Evolutionary conservation across 2,329 filamentous ascomycete species (phyloP), one percentile per base, ranked within the genome.

Genomic region (Iodosphaeria phyllophila): DNA sequence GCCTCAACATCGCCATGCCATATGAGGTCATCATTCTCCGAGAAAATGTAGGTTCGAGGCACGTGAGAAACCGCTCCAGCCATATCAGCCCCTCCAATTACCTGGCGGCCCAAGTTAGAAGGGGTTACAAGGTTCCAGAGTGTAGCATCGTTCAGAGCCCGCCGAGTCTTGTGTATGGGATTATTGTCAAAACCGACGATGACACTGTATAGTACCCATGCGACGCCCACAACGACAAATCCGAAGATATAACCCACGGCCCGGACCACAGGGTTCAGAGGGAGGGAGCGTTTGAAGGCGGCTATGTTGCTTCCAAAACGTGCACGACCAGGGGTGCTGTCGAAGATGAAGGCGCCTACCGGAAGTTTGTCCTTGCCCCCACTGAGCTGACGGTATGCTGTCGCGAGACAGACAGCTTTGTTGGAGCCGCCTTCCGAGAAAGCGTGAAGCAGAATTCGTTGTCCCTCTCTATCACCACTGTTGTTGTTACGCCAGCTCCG

Each of bases 391-490:
- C 25, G 44, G 35, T 56, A 61, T 7, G 40, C 33, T 10, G 37
- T 31, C 3, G 58, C 47, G 5, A 62, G 31, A 14, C 47, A 38
- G 4, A 39, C 40, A 4, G 46, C 40, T 5, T 50, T 50, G 24
- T 48, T 45, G 12, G 49, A 39, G 10, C 59, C 59, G 14, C 57
- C 58, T 30, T 63, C 60, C 13, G 56, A 61, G 41, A 62, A 63
- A 28, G 53, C 40, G 37, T 63, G 57, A 6, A 60, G 32, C 16
- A 54, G 46, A 35, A 40, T 34, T 14, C 16, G 16, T n/a, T 11
- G 10, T n/a, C 22, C 22, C 7, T 13, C 11, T 10, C 16, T 4
- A 7, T 5, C 16, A 8, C 12, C 22, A 12, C 16, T n/a, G 8
- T 7, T 11, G 10, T 19, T 19, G 18, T 10, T 13, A 4, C 3